Base-by-base conservation (phyloP, 306 rosid genomes). In the Inga leiocalycina region DNA sequence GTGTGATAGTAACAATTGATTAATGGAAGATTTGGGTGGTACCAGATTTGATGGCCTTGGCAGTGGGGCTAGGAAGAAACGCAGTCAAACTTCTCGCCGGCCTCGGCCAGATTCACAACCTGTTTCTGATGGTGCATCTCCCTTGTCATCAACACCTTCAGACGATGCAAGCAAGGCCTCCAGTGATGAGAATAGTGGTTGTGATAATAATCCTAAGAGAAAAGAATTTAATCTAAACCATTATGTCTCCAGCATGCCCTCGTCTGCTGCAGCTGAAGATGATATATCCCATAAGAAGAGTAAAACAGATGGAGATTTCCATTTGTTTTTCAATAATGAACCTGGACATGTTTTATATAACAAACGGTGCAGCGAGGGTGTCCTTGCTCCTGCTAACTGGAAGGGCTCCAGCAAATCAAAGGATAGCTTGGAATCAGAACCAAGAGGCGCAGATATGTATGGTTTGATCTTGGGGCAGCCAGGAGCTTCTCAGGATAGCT, bases 381-480 rank as follows among this genome's bases (percentile, higher is more conserved):
- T 92, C 80, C 98, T 95, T 89, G 94, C 99, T 52, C 98, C 96
- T 3, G 96, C 94, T 56, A 90, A 91, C 89, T 91, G 98, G 98
- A 95, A 89, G 86, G 91, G 89, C 87, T 75, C 92, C 15, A 88
- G 92, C 84, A 83, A 82, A 78, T 64, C 67, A 15, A 90, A 81
- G 84, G 90, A 89, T 86, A 78, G 71, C 49, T 72, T 83, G 59
- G 90, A 85, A 52, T 82, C 81, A 11, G 93, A 93, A 79, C 75
- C 89, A 39, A 88, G 86, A 83, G 81, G 27, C 77, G 87, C 76
- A 19, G 97, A 88, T 59, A 66, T 79, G 27, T 80, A 81, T 72
- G 85, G 89, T 82, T 44, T 49, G 64, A 87, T 85, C 79, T 81
- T 85, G 82, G 90, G 91, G 86, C 89, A 85, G 85, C 82, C 81